Percentiles rank a stretch among this genome's conserved stretches.
phyloP scores from a whole-genome alignment of 2,329 filamentous ascomycete species.

The Pestalotiopsis sp. region DNA sequence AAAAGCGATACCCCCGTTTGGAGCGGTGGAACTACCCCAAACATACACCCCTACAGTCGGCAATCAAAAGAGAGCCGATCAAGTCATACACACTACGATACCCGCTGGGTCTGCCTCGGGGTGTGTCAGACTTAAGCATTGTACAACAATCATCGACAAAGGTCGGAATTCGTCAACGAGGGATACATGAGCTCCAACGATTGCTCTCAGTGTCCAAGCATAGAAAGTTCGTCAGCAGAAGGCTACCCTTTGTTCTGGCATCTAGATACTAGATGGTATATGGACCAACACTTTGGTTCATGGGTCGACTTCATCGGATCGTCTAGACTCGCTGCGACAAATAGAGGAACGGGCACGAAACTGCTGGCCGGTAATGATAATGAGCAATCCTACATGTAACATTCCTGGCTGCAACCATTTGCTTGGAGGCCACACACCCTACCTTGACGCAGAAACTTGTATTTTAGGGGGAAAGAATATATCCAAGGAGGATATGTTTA shows the following conservation, averaged over 20 bases:
- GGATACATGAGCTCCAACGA: no score
- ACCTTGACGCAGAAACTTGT: not conserved
- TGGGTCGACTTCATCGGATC: not conserved
- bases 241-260: not conserved
- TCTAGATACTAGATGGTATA: not conserved
- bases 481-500: no score
- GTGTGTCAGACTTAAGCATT: not conserved
- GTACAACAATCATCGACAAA: constrained; percentile 1
- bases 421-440: not conserved
- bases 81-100: not conserved
- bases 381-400: not conserved
- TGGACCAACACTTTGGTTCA: not conserved
- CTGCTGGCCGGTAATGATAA: constrained; percentile 9
- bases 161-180: no score
- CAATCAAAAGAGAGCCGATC: not conserved
- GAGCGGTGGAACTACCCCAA: not conserved
- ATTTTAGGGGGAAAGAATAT: not conserved
- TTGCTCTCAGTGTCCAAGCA: not conserved
- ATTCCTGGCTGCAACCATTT: not conserved
- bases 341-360: not conserved
- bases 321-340: not conserved
- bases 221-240: not conserved
- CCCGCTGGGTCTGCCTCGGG: not conserved
- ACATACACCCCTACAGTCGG: not conserved
- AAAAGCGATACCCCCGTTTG: not conserved